Evolutionary conservation across 768 basidiomycete species (phyloP), one percentile per base, ranked within the genome.

Genomic region (Cyclocybe aegerita): DNA sequence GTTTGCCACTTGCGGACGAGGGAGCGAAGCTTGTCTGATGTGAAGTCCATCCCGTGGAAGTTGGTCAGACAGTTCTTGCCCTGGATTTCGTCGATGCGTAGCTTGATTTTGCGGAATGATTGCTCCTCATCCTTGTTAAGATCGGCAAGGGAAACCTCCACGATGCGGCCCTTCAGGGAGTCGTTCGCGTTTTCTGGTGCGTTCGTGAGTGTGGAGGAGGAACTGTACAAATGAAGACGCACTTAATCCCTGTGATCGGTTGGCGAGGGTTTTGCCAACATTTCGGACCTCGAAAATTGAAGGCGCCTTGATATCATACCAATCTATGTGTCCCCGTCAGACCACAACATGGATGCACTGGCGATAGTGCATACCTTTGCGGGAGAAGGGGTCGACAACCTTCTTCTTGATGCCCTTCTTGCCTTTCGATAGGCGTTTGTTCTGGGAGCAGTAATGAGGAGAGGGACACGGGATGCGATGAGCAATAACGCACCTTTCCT

Each of bases 331-430:
- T 36, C 23, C 12, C 38, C 10, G 15, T 29, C 43, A 7, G 34
- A 43, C 46, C 16, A 48, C 40, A 43, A 55, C 17, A 50, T 15
- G 35, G 10, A 52, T 34, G 43, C 16, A 48, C 39, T 36, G 33
- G 35, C 43, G 38, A 12, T 17, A 15, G 50, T 49, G 64, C 59
- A 53, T 63, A 95, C 96, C 96, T 78, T 99, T 99, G 80, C 97
- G 88, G 60, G 96, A 88, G 89, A 99, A 97, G 58, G 97, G 94
- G 83, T 99, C 97, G 57, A 99, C 93, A 70, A 97, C 94, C 87
- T 98, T 97, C 81, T 98, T 99, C 93, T 99, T 99, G 81, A 98
- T 87, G 71, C 93, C 93, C 80, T 95, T 95, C 84, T 95, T 95
- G 65, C 93, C 93, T 79, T 97, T 97, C 43, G 93, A 94, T 62